These are phyloP conservation scores for Penicillium cosmopolitanum DNA, from an alignment of 495 filamentous ascomycete species.

Conservation along the genomic window DNA sequence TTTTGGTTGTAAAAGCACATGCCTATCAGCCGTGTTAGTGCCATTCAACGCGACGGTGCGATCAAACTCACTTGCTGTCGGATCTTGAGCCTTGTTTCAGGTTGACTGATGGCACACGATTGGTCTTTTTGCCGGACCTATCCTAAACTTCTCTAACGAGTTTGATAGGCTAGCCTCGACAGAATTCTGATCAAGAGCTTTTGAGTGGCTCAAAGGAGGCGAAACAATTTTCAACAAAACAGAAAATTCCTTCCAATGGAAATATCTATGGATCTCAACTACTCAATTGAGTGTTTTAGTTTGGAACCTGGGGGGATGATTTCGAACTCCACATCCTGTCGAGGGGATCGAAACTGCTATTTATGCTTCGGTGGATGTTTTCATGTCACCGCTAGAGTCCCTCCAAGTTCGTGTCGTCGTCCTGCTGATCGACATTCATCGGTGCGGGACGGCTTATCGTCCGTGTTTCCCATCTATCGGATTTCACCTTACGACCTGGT, in stretches of 20 bases:
- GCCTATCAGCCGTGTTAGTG: constrained; percentile 46
- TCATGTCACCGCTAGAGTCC: constrained; percentile 30
- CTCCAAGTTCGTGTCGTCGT: constrained; percentile 28
- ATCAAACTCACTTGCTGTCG: constrained; percentile 42
- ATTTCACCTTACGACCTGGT: constrained; percentile 35
- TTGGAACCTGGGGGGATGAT: constrained; percentile 41
- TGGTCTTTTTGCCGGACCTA: constrained; percentile 32
- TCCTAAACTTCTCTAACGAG: constrained; percentile 33
- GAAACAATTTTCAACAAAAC: constrained; percentile 33
- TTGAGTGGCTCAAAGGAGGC: constrained; percentile 15
- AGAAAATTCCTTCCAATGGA: constrained; percentile 21
- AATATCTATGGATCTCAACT: constrained; percentile 31
- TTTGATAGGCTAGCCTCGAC: constrained; percentile 45
- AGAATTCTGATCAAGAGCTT: constrained; percentile 24
- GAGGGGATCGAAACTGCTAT: constrained; percentile 44
- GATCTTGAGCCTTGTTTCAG: constrained; percentile 43
- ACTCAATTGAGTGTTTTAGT: constrained; percentile 23
- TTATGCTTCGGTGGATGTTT: constrained; percentile 49
- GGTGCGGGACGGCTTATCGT: constrained; percentile 46
- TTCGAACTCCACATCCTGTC: constrained; percentile 32
- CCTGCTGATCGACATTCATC: constrained; percentile 42
- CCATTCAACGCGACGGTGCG: constrained; percentile 21
- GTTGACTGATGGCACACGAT: constrained; percentile 32
- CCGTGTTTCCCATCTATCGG: constrained; percentile 36
- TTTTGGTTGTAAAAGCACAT: constrained; percentile 66